These are phyloP conservation scores for Saccharomyces pastorianus DNA, from an alignment of 1,139 yeast genomes.

Conservation along the genomic window DNA sequence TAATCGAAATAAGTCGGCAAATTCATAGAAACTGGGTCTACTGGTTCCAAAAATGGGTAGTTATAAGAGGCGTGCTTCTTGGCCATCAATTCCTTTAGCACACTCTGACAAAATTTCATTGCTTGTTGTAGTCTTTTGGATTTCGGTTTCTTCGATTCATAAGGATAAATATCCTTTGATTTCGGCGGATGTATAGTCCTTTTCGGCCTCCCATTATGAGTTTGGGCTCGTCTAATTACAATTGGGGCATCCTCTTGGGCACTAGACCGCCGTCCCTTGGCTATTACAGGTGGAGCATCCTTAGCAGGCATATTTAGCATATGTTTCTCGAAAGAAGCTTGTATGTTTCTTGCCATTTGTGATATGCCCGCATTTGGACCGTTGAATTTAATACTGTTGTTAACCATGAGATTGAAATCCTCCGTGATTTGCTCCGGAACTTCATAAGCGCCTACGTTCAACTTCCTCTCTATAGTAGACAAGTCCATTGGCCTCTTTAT, in stretches of 20 bases:
- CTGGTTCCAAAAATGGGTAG: slow-evolving; percentile 89
- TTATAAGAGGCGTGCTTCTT: slow-evolving; percentile 80
- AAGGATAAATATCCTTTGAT: slow-evolving; percentile 79
- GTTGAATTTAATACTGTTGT: slow-evolving; percentile 74
- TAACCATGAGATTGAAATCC: slow-evolving; percentile 81
- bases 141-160: slow-evolving; percentile 68
- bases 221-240: slow-evolving; percentile 56
- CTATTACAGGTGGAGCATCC: slow-evolving; percentile 41
- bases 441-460: slow-evolving; percentile 61
- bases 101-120: slow-evolving; percentile 74
- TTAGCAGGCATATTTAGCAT: slow-evolving; percentile 85
- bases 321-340: slow-evolving; percentile 89
- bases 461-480: slow-evolving; percentile 78
- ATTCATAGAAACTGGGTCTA: slow-evolving; percentile 88
- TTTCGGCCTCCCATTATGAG: slow-evolving; percentile 66
- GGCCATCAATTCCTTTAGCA: slow-evolving; percentile 70
- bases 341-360: slow-evolving; percentile 83
- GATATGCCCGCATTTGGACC: slow-evolving; percentile 80
- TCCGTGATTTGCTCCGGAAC: slow-evolving; percentile 58
- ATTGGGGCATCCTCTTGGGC: slow-evolving; percentile 27
- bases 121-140: slow-evolving; percentile 90
- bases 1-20: slow-evolving; percentile 83
- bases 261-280: slow-evolving; percentile 7
- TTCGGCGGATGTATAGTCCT: slow-evolving; percentile 95
- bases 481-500: slow-evolving; percentile 90